These are phyloP conservation scores for Tetracladium maxilliforme DNA, from an alignment of 2,329 filamentous ascomycete species.

Conservation along the genomic window DNA sequence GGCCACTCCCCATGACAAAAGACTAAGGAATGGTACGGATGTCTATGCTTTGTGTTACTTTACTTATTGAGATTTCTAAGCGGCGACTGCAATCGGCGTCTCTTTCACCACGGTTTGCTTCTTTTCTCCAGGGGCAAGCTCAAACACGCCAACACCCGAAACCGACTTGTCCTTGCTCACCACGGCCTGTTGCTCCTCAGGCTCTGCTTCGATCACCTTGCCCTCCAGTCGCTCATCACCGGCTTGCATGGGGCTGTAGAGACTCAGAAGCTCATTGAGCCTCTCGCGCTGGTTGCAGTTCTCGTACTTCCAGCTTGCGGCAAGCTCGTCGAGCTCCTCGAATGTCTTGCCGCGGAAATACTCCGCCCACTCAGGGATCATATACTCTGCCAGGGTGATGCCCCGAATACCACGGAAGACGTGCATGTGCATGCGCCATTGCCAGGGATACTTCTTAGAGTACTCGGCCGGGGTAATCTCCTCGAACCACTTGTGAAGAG, in stretches of 20 bases:
- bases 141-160: conserved; percentile 14
- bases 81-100: too few relatives aligned
- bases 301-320: conserved; percentile 32
- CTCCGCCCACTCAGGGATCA: conserved; percentile 29
- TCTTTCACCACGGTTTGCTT: too few relatives aligned
- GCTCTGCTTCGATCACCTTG: conserved; percentile 11
- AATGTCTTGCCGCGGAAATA: conserved; percentile 25
- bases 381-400: conserved; percentile 21
- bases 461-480: conserved; percentile 8
- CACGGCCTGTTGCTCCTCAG: conserved; percentile 1
- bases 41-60: too few relatives aligned
- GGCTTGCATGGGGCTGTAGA: conserved; percentile 11
- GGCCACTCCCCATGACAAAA: too few relatives aligned
- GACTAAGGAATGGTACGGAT: too few relatives aligned
- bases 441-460: conserved; percentile 11
- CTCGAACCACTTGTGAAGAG: conserved; percentile 10
- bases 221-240: conserved; percentile 10
- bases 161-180: conserved; percentile 7
- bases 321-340: conserved; percentile 27
- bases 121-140: conserved; percentile 13
- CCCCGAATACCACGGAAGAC: conserved; percentile 10
- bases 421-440: conserved; percentile 12
- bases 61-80: too few relatives aligned
- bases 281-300: conserved; percentile 30
- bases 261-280: conserved; percentile 20